Evolutionary conservation across 495 filamentous ascomycete genomes (phyloP).

Genomic region (Terfezia boudieri): DNA sequence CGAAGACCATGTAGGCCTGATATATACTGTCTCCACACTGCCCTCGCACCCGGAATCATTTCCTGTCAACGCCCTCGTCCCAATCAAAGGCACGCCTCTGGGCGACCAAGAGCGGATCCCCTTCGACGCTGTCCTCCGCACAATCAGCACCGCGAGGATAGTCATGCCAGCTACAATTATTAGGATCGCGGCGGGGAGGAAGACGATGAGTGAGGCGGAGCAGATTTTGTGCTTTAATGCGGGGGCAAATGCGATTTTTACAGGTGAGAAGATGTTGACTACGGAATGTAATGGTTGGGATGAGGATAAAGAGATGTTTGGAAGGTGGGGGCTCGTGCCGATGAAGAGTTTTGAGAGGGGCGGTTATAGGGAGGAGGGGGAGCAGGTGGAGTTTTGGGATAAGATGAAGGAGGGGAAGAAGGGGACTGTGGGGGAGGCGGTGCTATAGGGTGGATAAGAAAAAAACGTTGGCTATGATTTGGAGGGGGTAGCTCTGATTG

Average conservation of each 20-base stretch:
- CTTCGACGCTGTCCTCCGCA: constrained; percentile 47
- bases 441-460: no score
- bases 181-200: constrained; percentile 56
- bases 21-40: constrained; percentile 54
- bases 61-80: constrained; percentile 66
- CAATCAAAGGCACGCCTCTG: constrained; percentile 65
- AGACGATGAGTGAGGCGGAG: constrained; percentile 57
- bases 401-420: no score
- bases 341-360: constrained; percentile 33
- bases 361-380: constrained; percentile 3
- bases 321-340: constrained; percentile 49
- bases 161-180: constrained; percentile 64
- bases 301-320: constrained; percentile 59
- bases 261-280: constrained; percentile 79
- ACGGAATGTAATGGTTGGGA: constrained; percentile 76
- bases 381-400: neutral
- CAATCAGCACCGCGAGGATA: constrained; percentile 55
- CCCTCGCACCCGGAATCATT: constrained; percentile 63
- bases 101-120: constrained; percentile 45
- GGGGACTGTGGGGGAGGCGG: no score
- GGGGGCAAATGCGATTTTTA: constrained; percentile 73
- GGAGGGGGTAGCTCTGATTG: no score
- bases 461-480: no score
- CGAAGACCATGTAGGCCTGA: constrained; percentile 51
- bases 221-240: constrained; percentile 68